A percentile compares a stretch with the other conserved stretches of the same genome.
Conservation (phyloP, 2,329 filamentous ascomycete genomes). For the Fonsecaea monophora region DNA sequence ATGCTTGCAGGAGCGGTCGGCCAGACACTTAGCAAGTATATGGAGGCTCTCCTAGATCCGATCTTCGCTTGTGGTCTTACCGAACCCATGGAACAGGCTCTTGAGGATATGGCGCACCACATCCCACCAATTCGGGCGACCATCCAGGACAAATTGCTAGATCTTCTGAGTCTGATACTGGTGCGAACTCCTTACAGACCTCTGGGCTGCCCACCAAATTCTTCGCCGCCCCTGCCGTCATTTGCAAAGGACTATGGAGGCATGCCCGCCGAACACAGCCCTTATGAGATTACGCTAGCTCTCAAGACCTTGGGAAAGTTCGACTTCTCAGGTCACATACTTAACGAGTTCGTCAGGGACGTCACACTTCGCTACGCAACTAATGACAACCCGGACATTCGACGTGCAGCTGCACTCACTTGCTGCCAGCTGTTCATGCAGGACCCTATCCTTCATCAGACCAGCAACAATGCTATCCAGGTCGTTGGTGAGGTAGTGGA, state of each 20-base stretch:
- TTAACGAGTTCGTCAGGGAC: conserved; percentile 98
- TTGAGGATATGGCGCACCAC: conserved; percentile 99
- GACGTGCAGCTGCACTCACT: conserved; percentile 92
- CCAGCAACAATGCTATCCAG: conserved; percentile 93
- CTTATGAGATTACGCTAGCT: conserved; percentile 88
- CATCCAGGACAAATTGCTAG: conserved; percentile 90
- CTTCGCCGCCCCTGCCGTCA: conserved; percentile 78
- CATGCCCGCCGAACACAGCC: conserved; percentile 76
- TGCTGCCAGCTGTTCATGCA: conserved; percentile 97
- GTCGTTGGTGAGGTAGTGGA: conserved; percentile 98
- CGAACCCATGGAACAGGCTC: conserved; percentile 88
- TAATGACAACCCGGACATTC: conserved; percentile 89
- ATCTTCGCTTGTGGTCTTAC: conserved; percentile 97
- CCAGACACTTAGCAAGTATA: conserved; percentile 96
- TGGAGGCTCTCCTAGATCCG: conserved; percentile 91
- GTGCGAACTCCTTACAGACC: conserved; percentile 92
- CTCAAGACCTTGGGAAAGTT: conserved; percentile 97
- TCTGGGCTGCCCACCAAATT: conserved; percentile 86
- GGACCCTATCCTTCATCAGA: conserved; percentile 97
- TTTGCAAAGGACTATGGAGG: conserved; percentile 88
- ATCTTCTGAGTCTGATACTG: conserved; percentile 92
- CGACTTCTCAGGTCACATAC: conserved; percentile 85
- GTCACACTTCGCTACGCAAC: conserved; percentile 98
- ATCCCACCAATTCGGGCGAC: conserved; percentile 91
- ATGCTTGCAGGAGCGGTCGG: conserved; percentile 94